Evolutionary conservation across 2,329 filamentous ascomycete genomes (phyloP), one percentile per base, ranked within the genome.

Genomic region (Geoglossum cookeanum): DNA sequence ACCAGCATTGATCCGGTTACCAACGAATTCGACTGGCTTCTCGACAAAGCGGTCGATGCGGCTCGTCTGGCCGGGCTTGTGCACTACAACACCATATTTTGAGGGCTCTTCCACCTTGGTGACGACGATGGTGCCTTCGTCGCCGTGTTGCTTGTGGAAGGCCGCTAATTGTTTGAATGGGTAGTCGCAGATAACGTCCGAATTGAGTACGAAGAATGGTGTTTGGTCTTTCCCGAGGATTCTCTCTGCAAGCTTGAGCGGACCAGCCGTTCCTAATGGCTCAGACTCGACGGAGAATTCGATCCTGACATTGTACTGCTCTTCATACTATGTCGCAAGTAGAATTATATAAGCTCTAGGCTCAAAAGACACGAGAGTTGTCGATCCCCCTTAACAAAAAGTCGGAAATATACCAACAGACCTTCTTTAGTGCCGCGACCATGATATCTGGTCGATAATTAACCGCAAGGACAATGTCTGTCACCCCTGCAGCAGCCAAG

Each of bases 381-480:
- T 35, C 13, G n/a, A 37, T 17, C 35, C 33, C n/a, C 13, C 35
- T 22, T 4, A 15, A 8, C 22, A 32, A 7, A 7, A 15, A 47
- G 37, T 48, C 44, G 35, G 39, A 42, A 33, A 52, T 11, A 32
- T 49, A 22, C 22, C 22, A 15, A 71, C 77, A 65, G 67, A 92
- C 87, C 78, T 94, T 89, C 71, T 89, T 85, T 64, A 98, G 76
- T 62, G 89, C 85, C 66, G 86, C 84, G 67, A 94, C 90, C 92
- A 98, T 97, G 64, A 97, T 81, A 78, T 98, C 92, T 47, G 91
- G 91, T 64, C 91, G 83, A 78, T 98, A 98, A 80, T 98, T 98
- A 72, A 98, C 92, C 61, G 92, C 91, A 59, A 98, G 81, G 58
- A 98, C 91, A 67, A 98, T 94, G 75, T 97, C 90, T 61, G 88